phyloP scores from a whole-genome alignment of 2,329 filamentous ascomycete species.

The Apiospora koreana region DNA sequence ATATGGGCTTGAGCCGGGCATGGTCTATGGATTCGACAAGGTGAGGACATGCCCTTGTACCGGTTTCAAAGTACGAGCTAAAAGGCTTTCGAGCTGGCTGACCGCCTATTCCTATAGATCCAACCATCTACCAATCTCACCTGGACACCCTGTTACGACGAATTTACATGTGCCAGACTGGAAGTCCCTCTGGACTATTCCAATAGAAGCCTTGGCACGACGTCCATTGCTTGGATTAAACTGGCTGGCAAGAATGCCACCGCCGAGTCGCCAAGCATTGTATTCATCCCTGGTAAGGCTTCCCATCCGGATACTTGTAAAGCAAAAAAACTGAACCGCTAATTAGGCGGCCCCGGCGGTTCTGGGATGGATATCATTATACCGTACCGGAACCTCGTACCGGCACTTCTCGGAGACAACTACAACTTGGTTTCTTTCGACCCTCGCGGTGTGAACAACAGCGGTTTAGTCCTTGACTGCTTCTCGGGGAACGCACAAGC shows the following conservation, averaged over 20 bases:
- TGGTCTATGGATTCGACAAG: background rate
- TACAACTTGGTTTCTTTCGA: constrained; percentile 45
- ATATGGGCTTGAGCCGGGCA: too few species aligned
- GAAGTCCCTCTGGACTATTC: constrained; percentile 34
- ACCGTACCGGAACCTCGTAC: constrained; percentile 18
- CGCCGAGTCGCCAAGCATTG: constrained; percentile 27
- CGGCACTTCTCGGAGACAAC: constrained; percentile 36
- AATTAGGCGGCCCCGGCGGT: constrained; percentile 36
- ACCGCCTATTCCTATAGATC: constrained; percentile 22
- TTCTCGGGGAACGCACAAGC: constrained; percentile 31
- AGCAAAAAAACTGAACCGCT: constrained; percentile 5
- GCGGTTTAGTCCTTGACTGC: constrained; percentile 29
- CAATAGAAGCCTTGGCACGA: constrained; percentile 27
- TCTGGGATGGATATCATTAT: constrained; percentile 36
- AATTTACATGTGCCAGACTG: constrained; percentile 30
- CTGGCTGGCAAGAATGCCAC: constrained; percentile 32
- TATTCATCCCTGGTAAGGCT: constrained; percentile 29
- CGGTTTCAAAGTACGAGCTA: background rate
- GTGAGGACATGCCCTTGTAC: background rate
- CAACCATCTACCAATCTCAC: constrained; percentile 31
- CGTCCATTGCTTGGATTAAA: constrained; percentile 32
- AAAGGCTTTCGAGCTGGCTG: too few species aligned
- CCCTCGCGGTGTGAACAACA: constrained; percentile 41
- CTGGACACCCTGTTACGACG: constrained; percentile 34
- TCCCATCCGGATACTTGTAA: background rate